phyloP scores from a whole-genome alignment of 495 filamentous ascomycete genomes.

The Rusavskia elegans region DNA sequence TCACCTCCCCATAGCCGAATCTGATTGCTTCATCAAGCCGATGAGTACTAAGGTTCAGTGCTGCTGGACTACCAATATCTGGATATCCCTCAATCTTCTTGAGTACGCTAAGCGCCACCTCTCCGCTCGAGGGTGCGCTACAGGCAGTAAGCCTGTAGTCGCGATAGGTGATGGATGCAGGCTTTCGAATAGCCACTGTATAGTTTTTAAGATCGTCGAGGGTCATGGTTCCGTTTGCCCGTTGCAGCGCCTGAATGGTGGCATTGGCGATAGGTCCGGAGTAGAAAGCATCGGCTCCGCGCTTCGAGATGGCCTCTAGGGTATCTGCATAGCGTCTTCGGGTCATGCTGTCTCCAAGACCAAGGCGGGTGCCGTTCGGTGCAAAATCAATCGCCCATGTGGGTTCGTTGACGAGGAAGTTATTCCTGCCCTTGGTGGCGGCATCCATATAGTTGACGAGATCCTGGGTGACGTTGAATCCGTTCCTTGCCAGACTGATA shows the following conservation, averaged over 20 bases:
- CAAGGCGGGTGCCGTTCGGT: constrained; percentile 55
- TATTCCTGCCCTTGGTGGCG: constrained; percentile 19
- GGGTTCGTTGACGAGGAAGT: constrained; percentile 58
- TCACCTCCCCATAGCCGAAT: constrained; percentile 62
- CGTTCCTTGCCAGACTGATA: constrained; percentile 55
- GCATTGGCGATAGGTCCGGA: constrained; percentile 53
- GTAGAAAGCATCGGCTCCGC: constrained; percentile 65
- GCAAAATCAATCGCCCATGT: constrained; percentile 80
- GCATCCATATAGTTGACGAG: constrained; percentile 50
- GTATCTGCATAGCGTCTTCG: constrained; percentile 65
- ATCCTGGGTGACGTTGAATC: constrained; percentile 57
- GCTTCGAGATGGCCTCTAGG: constrained; percentile 52
- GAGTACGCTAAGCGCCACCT: constrained; percentile 53
- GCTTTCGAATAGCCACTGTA: constrained; percentile 39
- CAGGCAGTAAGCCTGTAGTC: constrained; percentile 50
- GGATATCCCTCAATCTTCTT: constrained; percentile 66
- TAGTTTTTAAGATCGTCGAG: constrained; percentile 61
- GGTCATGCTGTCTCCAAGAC: constrained; percentile 60
- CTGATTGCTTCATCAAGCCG: constrained; percentile 74
- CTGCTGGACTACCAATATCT: constrained; percentile 33
- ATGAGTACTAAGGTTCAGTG: constrained; percentile 52
- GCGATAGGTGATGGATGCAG: constrained; percentile 53
- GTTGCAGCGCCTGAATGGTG: constrained; percentile 49
- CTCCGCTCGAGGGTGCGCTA: constrained; percentile 58
- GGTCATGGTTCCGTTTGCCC: constrained; percentile 65